Evolutionary conservation across 2,329 filamentous ascomycete species (phyloP).

Genomic region (Cordyceps pruinosa): DNA sequence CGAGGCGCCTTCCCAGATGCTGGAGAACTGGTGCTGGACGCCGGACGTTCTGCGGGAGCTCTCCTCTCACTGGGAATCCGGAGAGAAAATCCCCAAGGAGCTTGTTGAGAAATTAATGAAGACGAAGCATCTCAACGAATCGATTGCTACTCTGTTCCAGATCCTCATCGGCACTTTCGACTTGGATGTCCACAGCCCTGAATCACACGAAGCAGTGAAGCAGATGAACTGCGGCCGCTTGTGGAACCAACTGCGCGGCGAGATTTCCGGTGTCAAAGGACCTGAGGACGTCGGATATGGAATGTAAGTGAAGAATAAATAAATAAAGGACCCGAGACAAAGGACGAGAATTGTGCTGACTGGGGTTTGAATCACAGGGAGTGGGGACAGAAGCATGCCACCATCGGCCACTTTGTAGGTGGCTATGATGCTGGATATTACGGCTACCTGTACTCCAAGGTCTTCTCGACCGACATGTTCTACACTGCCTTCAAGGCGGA

Average conservation of each 20-base stretch:
- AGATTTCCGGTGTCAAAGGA: conserved; percentile 68
- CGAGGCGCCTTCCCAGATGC: conserved; percentile 65
- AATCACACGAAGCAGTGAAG: conserved; percentile 62
- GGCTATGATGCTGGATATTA: conserved; percentile 86
- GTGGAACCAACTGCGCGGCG: conserved; percentile 66
- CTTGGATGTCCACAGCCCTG: conserved; percentile 70
- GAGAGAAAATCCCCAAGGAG: conserved; percentile 65
- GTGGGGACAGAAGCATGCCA: conserved; percentile 74
- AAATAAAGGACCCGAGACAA: neutral
- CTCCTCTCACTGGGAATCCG: conserved; percentile 66
- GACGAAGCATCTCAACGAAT: conserved; percentile 76
- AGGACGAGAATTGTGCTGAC: conserved; percentile 21
- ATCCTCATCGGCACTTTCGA: conserved; percentile 78
- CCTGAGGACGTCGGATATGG: conserved; percentile 58
- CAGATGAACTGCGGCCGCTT: conserved; percentile 55
- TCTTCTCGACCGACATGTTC: conserved; percentile 85
- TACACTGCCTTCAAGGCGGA: conserved; percentile 69
- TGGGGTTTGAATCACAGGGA: conserved; percentile 31
- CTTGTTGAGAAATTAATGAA: conserved; percentile 67
- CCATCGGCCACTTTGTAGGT: conserved; percentile 75
- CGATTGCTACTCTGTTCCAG: conserved; percentile 70
- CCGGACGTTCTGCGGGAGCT: conserved; percentile 57
- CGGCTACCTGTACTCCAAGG: conserved; percentile 65
- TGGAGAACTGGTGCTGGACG: conserved; percentile 72
- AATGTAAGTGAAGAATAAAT: conserved; percentile 33